Percentiles rank a stretch among this genome's conserved stretches.
Evolutionary conservation across 805 yeast species (phyloP).

Genomic region (Candida pini): DNA sequence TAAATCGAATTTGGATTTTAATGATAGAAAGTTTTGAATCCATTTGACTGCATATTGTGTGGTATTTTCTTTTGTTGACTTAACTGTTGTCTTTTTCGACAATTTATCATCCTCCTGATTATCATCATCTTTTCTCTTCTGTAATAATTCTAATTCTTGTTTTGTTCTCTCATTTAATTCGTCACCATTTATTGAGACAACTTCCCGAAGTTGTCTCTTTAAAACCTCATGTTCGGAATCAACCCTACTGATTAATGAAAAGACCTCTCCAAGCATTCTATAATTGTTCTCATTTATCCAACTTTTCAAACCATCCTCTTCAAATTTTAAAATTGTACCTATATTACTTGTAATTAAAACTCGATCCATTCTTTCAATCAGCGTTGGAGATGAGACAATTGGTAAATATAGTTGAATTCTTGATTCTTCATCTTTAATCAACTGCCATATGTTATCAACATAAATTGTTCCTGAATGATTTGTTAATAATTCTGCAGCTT

Average conservation of each 20-base stretch:
- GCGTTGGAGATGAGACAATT: slow-evolving; percentile 44
- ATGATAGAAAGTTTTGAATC: slow-evolving; percentile 52
- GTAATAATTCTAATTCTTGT: slow-evolving; percentile 11
- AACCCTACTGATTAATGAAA: slow-evolving; percentile 45
- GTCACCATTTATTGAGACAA: slow-evolving; percentile 43
- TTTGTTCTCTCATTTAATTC: slow-evolving; percentile 28
- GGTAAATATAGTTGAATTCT: slow-evolving; percentile 53
- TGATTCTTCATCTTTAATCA: slow-evolving; percentile 58
- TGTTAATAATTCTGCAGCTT: slow-evolving; percentile 40
- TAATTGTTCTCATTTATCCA: slow-evolving; percentile 49
- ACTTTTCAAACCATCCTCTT: slow-evolving; percentile 49
- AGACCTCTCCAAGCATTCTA: slow-evolving; percentile 41
- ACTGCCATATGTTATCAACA: slow-evolving; percentile 42
- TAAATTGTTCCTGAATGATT: slow-evolving; percentile 48
- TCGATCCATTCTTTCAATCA: slow-evolving; percentile 51
- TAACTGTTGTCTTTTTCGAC: slow-evolving; percentile 8
- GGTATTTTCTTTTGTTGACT: slow-evolving; percentile 29
- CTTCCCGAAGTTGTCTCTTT: slow-evolving; percentile 39
- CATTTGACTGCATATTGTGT: slow-evolving; percentile 59
- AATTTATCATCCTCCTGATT: slow-evolving; percentile 5
- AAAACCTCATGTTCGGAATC: slow-evolving; percentile 48
- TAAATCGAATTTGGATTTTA: slow-evolving; percentile 44
- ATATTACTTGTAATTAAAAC: slow-evolving; percentile 53
- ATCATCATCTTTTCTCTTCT: slow-evolving; percentile 16
- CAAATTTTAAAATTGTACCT: slow-evolving; percentile 46